Evolutionary conservation across 2,329 filamentous ascomycete species (phyloP).

Genomic region (Fusarium continuum): DNA sequence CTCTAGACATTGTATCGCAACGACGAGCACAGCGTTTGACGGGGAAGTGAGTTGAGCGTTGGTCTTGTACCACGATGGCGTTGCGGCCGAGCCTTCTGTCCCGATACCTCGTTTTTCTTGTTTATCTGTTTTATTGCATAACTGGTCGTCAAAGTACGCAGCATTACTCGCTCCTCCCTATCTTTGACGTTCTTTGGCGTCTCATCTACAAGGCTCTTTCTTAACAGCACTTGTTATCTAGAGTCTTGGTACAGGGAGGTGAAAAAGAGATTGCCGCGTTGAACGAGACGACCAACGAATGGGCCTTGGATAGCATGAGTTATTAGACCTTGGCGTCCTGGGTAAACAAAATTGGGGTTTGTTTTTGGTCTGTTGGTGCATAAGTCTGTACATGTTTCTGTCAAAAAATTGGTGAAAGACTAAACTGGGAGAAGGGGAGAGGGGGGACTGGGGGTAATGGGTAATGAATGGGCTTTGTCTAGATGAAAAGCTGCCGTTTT

Average conservation of each 20-base stretch:
- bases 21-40: conserved; percentile 27
- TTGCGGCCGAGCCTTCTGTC: conserved; percentile 10
- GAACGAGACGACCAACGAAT: neutral
- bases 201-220: neutral
- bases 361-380: conserved; percentile 12
- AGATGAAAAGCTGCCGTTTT: conserved; percentile 6
- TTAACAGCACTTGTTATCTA: conserved; percentile 1
- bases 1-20: neutral
- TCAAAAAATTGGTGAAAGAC: conserved; percentile 19
- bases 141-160: conserved; percentile 14
- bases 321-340: conserved; percentile 18
- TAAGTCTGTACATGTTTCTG: conserved; percentile 23
- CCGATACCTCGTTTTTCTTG: neutral
- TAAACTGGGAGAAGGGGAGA: neutral
- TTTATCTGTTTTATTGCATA: conserved; percentile 8
- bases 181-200: conserved; percentile 22
- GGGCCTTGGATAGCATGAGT: conserved; percentile 11
- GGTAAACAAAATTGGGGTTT: neutral
- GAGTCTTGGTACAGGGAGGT: conserved; percentile 12
- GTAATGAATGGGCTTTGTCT: conserved; percentile 4
- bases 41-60: conserved; percentile 36
- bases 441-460: neutral
- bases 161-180: neutral
- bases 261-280: neutral
- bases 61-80: conserved; percentile 27